Percentiles rank a stretch among this genome's conserved stretches.
Evolutionary conservation across 257 asterid species (phyloP).

Genomic region (Rauvolfia tetraphylla): DNA sequence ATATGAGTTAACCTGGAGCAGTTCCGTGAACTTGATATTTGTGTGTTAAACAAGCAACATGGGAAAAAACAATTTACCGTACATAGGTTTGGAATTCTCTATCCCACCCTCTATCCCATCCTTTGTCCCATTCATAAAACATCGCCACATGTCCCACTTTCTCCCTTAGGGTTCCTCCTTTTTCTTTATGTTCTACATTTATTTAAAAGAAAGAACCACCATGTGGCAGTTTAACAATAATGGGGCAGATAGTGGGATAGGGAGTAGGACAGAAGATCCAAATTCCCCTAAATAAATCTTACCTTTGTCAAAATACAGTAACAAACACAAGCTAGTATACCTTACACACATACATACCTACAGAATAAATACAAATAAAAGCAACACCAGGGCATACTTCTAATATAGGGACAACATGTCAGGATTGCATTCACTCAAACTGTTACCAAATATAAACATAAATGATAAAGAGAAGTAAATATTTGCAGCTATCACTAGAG

Average conservation of each 20-base stretch:
- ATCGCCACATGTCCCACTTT: too few relatives aligned
- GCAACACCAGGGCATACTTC: too few relatives aligned
- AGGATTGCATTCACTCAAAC: not conserved
- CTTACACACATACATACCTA: too few relatives aligned
- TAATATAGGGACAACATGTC: not conserved
- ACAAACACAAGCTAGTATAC: constrained; percentile 1
- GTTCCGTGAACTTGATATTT: not conserved
- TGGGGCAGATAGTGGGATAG: too few relatives aligned
- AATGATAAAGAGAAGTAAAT: not conserved
- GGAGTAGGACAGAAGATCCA: too few relatives aligned
- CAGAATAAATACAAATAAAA: too few relatives aligned
- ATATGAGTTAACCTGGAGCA: not conserved
- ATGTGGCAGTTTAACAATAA: too few relatives aligned
- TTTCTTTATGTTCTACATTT: too few relatives aligned
- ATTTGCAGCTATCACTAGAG: not conserved
- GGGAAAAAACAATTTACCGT: not conserved
- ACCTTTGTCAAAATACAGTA: too few relatives aligned
- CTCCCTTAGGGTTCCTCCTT: too few relatives aligned
- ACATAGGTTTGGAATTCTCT: not conserved
- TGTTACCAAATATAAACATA: not conserved
- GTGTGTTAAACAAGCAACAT: not conserved
- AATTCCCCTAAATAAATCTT: too few relatives aligned
- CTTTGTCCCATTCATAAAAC: not conserved
- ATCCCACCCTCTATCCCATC: not conserved
- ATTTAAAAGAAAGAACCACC: too few relatives aligned